Evolutionary conservation across 2,329 filamentous ascomycete genomes (phyloP).

Genomic region (Talaromyces sp.): DNA sequence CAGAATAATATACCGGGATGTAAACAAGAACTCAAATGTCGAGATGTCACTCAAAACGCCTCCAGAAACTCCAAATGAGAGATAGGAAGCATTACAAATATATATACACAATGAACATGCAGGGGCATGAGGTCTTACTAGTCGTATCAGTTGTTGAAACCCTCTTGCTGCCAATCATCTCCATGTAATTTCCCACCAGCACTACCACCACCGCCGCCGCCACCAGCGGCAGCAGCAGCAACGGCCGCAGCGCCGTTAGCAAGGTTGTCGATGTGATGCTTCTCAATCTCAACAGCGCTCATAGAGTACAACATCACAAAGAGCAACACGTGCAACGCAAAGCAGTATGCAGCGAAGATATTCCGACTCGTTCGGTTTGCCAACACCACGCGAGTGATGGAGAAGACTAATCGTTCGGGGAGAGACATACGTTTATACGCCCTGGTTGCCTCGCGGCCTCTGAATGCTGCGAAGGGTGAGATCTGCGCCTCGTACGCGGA

Average conservation of each 20-base stretch:
- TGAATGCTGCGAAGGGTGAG: constrained; percentile 91
- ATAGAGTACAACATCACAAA: constrained; percentile 85
- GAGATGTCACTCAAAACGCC: neutral
- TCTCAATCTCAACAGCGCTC: constrained; percentile 64
- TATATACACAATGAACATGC: constrained; percentile 4
- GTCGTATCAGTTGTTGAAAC: constrained; percentile 43
- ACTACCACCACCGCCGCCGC: constrained; percentile 27
- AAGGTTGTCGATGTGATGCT: constrained; percentile 57
- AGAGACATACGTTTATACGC: constrained; percentile 92
- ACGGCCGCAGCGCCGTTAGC: constrained; percentile 44
- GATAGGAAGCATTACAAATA: neutral
- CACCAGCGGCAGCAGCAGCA: constrained; percentile 29
- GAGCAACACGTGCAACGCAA: constrained; percentile 81
- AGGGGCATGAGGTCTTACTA: neutral
- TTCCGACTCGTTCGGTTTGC: constrained; percentile 88
- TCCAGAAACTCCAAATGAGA: neutral
- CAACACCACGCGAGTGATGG: constrained; percentile 83
- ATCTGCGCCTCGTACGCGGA: constrained; percentile 93
- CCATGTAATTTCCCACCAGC: constrained; percentile 38
- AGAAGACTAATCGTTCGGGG: constrained; percentile 85
- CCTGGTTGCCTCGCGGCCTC: constrained; percentile 84
- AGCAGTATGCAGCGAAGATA: constrained; percentile 86
- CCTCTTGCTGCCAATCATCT: constrained; percentile 64
- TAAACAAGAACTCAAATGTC: neutral
- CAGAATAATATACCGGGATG: neutral